A percentile compares a stretch with the other conserved stretches of the same genome.
These are phyloP conservation scores for Diaporthe vexans DNA, from an alignment of 2,329 filamentous ascomycete species.

Conservation along the genomic window DNA sequence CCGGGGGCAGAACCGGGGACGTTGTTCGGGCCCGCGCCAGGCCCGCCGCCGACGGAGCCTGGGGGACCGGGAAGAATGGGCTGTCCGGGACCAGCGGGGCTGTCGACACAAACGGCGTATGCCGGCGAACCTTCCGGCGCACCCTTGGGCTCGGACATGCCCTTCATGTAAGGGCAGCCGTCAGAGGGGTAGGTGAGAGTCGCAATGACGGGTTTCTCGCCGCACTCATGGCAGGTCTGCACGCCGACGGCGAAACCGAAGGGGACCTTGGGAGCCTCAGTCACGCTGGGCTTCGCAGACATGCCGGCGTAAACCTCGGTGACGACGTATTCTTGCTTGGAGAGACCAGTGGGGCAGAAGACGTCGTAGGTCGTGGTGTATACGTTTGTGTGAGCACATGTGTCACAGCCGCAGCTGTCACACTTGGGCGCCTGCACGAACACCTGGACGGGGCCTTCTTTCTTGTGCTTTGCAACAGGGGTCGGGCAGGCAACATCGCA, in stretches of 20 bases:
- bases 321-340: slow-evolving; percentile 33
- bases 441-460: slow-evolving; percentile 7
- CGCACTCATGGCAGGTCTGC: slow-evolving; percentile 27
- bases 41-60: not conserved
- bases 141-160: slow-evolving; percentile 24
- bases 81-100: not conserved
- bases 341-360: slow-evolving; percentile 36
- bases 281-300: slow-evolving; percentile 31
- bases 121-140: slow-evolving; percentile 10
- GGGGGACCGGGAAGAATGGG: not conserved
- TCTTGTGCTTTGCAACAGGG: slow-evolving; percentile 20
- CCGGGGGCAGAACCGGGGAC: no score
- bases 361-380: slow-evolving; percentile 37
- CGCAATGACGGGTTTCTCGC: slow-evolving; percentile 18
- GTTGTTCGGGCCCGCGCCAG: no score
- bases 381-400: slow-evolving; percentile 29
- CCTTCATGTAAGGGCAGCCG: slow-evolving; percentile 28
- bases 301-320: slow-evolving; percentile 33
- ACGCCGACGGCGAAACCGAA: slow-evolving; percentile 33
- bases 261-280: not conserved
- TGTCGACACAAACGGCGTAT: slow-evolving; percentile 17
- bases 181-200: slow-evolving; percentile 28
- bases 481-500: slow-evolving; percentile 32
- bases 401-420: slow-evolving; percentile 33
- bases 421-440: slow-evolving; percentile 30